Evolutionary conservation across 495 filamentous ascomycete genomes (phyloP).

Genomic region (Neurospora sp.): DNA sequence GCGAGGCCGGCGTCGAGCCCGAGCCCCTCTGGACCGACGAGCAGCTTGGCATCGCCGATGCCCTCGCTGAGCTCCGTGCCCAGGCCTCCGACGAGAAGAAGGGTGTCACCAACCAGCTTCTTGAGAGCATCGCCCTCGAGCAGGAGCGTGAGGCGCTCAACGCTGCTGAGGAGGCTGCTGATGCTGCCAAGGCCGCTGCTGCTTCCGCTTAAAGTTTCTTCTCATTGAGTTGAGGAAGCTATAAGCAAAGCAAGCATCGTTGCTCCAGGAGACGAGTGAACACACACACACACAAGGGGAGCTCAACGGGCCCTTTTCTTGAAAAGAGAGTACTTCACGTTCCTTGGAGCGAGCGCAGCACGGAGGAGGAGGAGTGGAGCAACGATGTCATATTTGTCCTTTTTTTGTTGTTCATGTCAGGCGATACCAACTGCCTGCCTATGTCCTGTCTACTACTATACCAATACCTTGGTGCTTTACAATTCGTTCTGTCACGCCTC

Average conservation of each 20-base stretch:
- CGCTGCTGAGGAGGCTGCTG: constrained; percentile 16
- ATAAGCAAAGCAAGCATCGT: not conserved
- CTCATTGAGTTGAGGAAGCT: not conserved
- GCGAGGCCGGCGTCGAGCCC: constrained; percentile 50
- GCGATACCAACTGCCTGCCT: not conserved
- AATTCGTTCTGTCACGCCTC: not conserved
- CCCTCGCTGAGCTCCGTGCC: constrained; percentile 42
- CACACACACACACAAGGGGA: not conserved
- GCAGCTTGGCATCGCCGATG: constrained; percentile 62
- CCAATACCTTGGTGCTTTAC: not conserved
- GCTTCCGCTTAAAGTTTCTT: not conserved
- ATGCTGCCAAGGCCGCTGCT: constrained; percentile 9
- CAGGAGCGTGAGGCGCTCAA: constrained; percentile 13
- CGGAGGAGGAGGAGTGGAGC: not conserved
- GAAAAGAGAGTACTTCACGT: constrained; percentile 4
- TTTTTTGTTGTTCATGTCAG: not conserved
- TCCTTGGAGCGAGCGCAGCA: constrained; percentile 7
- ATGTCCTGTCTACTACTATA: not conserved
- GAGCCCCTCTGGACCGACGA: constrained; percentile 71
- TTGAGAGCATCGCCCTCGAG: constrained; percentile 17
- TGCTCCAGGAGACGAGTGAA: not conserved
- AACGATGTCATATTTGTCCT: not conserved
- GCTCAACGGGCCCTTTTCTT: constrained; percentile 7
- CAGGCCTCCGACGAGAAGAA: constrained; percentile 6
- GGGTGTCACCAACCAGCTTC: constrained; percentile 25